These are phyloP conservation scores for Calamus simplicifolius DNA, from an alignment of 176 grass and related monocot genomes.

Conservation along the genomic window DNA sequence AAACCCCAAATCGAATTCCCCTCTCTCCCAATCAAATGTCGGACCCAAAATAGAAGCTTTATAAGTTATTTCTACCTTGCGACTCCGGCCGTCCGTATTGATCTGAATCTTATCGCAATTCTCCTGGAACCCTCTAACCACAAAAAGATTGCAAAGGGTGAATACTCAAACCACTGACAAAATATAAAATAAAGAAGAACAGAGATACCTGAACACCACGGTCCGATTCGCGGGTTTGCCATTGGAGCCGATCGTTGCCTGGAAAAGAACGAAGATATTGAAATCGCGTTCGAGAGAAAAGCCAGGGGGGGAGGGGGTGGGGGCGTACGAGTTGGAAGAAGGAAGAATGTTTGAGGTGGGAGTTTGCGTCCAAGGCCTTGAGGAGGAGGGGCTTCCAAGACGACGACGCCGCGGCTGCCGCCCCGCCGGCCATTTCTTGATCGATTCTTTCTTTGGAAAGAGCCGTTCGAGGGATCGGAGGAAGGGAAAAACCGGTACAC, in stretches of 20 bases:
- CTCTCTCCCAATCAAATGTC: background rate
- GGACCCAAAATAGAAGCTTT: background rate
- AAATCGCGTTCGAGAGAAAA: background rate
- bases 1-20: background rate
- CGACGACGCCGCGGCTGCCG: background rate
- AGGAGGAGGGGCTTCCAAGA: slow-evolving; percentile 74
- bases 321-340: slow-evolving; percentile 75
- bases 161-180: background rate
- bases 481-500: too few relatives aligned
- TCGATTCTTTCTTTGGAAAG: too few relatives aligned
- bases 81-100: slow-evolving; percentile 62
- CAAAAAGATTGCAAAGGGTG: background rate
- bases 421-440: background rate
- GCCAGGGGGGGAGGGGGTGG: background rate
- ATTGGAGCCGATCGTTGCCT: slow-evolving; percentile 55
- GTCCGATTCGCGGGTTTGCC: slow-evolving; percentile 77
- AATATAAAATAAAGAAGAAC: background rate
- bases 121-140: slow-evolving; percentile 67
- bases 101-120: slow-evolving; percentile 76
- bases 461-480: too few relatives aligned
- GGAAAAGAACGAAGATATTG: slow-evolving; percentile 1
- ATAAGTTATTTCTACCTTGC: slow-evolving; percentile 32
- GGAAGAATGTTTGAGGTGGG: slow-evolving; percentile 65
- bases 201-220: slow-evolving; percentile 66
- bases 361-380: too few relatives aligned